A percentile compares a stretch with the other conserved stretches of the same genome.
Evolutionary conservation across 2,329 filamentous ascomycete species (phyloP).

Genomic region (Sporothrix dimorphospora): DNA sequence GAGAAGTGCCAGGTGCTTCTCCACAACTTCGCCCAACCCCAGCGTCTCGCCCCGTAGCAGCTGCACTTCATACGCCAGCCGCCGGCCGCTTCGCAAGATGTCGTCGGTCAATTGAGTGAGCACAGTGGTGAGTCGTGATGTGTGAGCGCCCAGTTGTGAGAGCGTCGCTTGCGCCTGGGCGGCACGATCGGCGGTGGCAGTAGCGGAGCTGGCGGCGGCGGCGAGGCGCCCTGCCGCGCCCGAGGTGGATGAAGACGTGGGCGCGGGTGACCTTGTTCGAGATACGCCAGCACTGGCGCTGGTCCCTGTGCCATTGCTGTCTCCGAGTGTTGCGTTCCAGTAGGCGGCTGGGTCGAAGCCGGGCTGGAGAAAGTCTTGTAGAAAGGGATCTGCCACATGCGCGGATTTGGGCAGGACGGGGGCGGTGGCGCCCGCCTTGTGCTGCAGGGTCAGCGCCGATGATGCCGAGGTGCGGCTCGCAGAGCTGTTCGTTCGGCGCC

Average conservation of each 20-base stretch:
- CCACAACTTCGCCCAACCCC: slow-evolving; percentile 76
- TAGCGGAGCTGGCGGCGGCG: slow-evolving; percentile 31
- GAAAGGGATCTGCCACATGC: slow-evolving; percentile 71
- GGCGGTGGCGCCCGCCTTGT: slow-evolving; percentile 33
- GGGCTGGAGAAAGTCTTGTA: slow-evolving; percentile 74
- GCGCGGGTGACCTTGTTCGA: slow-evolving; percentile 17
- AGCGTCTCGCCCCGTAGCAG: slow-evolving; percentile 85
- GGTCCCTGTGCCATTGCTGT: background rate
- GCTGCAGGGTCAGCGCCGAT: slow-evolving; percentile 47
- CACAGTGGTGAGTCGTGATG: slow-evolving; percentile 76
- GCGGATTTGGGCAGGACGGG: slow-evolving; percentile 55
- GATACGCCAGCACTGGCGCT: background rate
- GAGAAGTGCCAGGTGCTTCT: slow-evolving; percentile 53
- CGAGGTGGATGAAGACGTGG: slow-evolving; percentile 33
- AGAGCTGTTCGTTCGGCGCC: slow-evolving; percentile 54
- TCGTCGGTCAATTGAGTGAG: slow-evolving; percentile 93
- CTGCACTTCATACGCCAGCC: slow-evolving; percentile 93
- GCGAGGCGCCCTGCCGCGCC: slow-evolving; percentile 28
- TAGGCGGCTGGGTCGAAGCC: slow-evolving; percentile 87
- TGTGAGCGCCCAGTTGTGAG: slow-evolving; percentile 86
- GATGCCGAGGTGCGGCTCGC: slow-evolving; percentile 43
- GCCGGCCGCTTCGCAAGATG: slow-evolving; percentile 83
- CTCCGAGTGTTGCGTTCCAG: slow-evolving; percentile 76
- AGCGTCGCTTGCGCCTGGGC: slow-evolving; percentile 81
- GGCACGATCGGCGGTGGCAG: slow-evolving; percentile 56